These are phyloP conservation scores for Moricandia arvensis DNA, from an alignment of 345 rosid genomes.

Conservation along the genomic window DNA sequence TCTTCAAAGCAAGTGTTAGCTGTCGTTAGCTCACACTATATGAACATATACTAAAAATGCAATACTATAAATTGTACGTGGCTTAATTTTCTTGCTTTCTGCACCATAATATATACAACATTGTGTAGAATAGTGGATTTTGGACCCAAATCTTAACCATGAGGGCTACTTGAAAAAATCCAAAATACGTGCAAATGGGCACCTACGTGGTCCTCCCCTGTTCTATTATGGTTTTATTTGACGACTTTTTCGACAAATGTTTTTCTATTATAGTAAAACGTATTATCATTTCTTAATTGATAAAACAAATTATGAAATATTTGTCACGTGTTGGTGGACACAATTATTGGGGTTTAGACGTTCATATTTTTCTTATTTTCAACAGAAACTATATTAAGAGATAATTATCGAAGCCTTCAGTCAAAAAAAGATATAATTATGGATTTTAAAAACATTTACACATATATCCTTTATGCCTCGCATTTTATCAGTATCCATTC, in stretches of 20 bases:
- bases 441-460: background rate
- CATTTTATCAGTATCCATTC: background rate
- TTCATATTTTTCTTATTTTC: background rate
- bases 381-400: background rate
- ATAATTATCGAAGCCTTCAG: background rate
- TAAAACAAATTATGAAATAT: constrained; percentile 18
- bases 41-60: background rate
- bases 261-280: background rate
- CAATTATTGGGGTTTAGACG: constrained; percentile 24
- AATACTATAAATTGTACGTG: background rate
- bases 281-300: background rate
- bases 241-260: constrained; percentile 16
- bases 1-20: background rate
- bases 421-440: background rate
- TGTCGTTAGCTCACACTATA: background rate
- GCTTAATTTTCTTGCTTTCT: background rate
- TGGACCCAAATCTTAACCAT: constrained; percentile 16
- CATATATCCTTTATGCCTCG: background rate
- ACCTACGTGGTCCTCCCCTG: constrained; percentile 33
- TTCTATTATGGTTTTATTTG: constrained; percentile 23
- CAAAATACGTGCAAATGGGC: constrained; percentile 33
- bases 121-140: background rate
- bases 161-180: constrained; percentile 32
- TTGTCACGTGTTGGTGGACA: constrained; percentile 19
- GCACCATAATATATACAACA: background rate